A percentile compares a stretch with the other conserved stretches of the same genome.
These are phyloP conservation scores for Wickerhamomyces queroliae DNA, from an alignment of 805 yeast species.

Conservation along the genomic window DNA sequence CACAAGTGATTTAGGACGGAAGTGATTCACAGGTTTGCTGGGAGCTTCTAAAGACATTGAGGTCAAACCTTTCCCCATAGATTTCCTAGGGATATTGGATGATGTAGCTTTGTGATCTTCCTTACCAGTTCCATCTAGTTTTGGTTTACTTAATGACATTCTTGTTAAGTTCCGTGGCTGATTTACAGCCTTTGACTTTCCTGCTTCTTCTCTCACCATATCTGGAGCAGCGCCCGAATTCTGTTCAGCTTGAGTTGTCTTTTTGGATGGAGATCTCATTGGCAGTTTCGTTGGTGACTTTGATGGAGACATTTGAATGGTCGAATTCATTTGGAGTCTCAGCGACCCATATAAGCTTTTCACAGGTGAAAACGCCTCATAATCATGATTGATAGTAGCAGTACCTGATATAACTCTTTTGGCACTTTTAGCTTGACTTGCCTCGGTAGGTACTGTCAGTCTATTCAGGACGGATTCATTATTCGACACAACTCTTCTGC, in stretches of 20 bases:
- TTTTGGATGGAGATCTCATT: neutral
- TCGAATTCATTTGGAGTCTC: slow-evolving; percentile 18
- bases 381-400: slow-evolving; percentile 4
- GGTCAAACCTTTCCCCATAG: slow-evolving; percentile 16
- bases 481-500: slow-evolving; percentile 1
- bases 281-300: neutral
- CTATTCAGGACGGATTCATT: slow-evolving; percentile 7
- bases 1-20: slow-evolving; percentile 15
- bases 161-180: slow-evolving; percentile 16
- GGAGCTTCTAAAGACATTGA: slow-evolving; percentile 13
- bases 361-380: slow-evolving; percentile 21
- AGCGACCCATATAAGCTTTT: slow-evolving; percentile 21
- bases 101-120: neutral
- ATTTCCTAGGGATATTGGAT: slow-evolving; percentile 2
- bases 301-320: neutral
- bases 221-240: neutral
- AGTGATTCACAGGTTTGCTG: slow-evolving; percentile 5
- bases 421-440: slow-evolving; percentile 11
- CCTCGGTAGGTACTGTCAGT: slow-evolving; percentile 11
- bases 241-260: neutral
- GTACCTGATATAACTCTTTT: slow-evolving; percentile 1
- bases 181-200: neutral
- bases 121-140: slow-evolving; percentile 4
- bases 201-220: neutral
- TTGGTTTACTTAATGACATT: slow-evolving; percentile 16